Evolutionary conservation across 2,329 filamentous ascomycete species (phyloP).

Genomic region (Torrubiella hemipterigena): DNA sequence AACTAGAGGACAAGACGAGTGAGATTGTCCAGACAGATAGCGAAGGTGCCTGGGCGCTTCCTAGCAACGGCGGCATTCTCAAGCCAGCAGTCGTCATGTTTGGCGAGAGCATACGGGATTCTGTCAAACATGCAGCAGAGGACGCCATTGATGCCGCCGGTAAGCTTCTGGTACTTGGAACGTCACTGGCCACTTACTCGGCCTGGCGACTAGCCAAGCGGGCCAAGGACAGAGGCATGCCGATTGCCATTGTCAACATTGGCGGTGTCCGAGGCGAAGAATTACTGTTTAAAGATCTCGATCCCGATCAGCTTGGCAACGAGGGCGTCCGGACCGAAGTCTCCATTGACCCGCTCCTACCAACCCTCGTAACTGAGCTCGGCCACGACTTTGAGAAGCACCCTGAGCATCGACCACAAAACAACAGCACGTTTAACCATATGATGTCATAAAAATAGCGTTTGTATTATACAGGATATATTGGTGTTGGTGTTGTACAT

Average conservation of each 20-base stretch:
- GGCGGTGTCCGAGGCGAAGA: slow-evolving; percentile 75
- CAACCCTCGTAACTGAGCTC: slow-evolving; percentile 41
- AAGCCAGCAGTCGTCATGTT: slow-evolving; percentile 97
- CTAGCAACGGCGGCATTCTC: slow-evolving; percentile 63
- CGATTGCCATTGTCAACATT: slow-evolving; percentile 78
- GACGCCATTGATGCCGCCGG: slow-evolving; percentile 65
- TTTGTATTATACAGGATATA: slow-evolving; percentile 7
- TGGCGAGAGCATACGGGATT: slow-evolving; percentile 66
- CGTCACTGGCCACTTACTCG: slow-evolving; percentile 86
- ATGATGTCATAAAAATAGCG: slow-evolving; percentile 40
- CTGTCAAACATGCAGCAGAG: slow-evolving; percentile 67
- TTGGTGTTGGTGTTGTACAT: slow-evolving; percentile 7
- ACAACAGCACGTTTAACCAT: slow-evolving; percentile 38
- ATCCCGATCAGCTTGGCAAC: slow-evolving; percentile 36
- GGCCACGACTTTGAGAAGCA: slow-evolving; percentile 15
- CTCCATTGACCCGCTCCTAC: slow-evolving; percentile 45
- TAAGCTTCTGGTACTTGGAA: slow-evolving; percentile 70
- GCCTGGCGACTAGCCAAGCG: slow-evolving; percentile 82
- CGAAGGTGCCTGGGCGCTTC: slow-evolving; percentile 66
- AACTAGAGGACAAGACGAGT: slow-evolving; percentile 38
- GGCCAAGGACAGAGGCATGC: slow-evolving; percentile 71
- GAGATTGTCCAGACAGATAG: slow-evolving; percentile 56
- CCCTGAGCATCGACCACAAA: slow-evolving; percentile 7
- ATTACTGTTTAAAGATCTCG: slow-evolving; percentile 49
- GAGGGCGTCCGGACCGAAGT: slow-evolving; percentile 44